Conservation (phyloP, 805 yeast genomes). For the Barnettozyma vustinii region DNA sequence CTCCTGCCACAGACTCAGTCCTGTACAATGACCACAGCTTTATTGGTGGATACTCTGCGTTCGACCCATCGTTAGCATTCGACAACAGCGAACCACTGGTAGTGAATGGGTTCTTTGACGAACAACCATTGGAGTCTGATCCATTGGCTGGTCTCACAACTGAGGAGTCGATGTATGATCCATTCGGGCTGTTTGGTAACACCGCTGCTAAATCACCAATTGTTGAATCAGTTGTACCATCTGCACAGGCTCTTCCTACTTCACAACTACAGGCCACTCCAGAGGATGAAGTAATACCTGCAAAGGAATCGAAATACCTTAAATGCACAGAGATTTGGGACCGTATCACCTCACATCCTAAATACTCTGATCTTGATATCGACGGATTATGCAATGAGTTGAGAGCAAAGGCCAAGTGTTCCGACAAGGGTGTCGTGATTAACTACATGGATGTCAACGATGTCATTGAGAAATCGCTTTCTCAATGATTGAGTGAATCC, state of each 20-base stretch:
- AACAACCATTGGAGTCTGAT: slow-evolving; percentile 23
- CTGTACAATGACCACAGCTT: slow-evolving; percentile 33
- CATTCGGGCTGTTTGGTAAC: slow-evolving; percentile 31
- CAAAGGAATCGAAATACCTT: slow-evolving; percentile 52
- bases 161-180: slow-evolving; percentile 55
- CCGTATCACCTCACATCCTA: slow-evolving; percentile 88
- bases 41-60: slow-evolving; percentile 26
- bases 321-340: slow-evolving; percentile 96
- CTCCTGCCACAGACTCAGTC: slow-evolving; percentile 25
- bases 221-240: slow-evolving; percentile 6
- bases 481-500: neutral
- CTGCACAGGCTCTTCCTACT: neutral
- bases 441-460: slow-evolving; percentile 73
- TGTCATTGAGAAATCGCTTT: slow-evolving; percentile 28
- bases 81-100: slow-evolving; percentile 10
- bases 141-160: slow-evolving; percentile 41
- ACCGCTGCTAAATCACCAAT: slow-evolving; percentile 8
- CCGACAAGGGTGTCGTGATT: slow-evolving; percentile 87
- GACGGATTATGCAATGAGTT: slow-evolving; percentile 90
- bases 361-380: slow-evolving; percentile 87
- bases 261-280: neutral
- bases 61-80: slow-evolving; percentile 53
- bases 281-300: slow-evolving; percentile 55
- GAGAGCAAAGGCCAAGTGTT: slow-evolving; percentile 90
- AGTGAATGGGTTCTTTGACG: slow-evolving; percentile 9